Evolutionary conservation across 2,329 filamentous ascomycete genomes (phyloP).

Genomic region (Trichoderma atroviride): DNA sequence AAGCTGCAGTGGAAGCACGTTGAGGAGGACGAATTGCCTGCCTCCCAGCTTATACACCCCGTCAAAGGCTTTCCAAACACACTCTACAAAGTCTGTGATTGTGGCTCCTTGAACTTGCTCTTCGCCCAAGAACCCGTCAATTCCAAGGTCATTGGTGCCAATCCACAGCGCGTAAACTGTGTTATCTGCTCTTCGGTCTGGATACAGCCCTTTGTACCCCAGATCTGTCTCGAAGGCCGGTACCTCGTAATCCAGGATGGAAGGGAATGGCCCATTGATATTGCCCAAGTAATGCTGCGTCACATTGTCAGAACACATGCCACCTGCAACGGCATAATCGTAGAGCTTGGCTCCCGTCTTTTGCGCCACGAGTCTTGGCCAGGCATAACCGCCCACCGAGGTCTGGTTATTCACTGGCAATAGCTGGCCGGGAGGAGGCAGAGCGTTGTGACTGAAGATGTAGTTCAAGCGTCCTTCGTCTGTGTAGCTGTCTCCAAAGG

Average conservation of each 20-base stretch:
- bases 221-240: constrained; percentile 57
- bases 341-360: constrained; percentile 59
- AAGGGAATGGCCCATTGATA: constrained; percentile 55
- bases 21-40: constrained; percentile 72
- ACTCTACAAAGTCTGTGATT: constrained; percentile 67
- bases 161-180: constrained; percentile 80
- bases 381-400: constrained; percentile 66
- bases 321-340: constrained; percentile 74
- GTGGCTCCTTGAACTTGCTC: constrained; percentile 61
- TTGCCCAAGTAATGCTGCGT: constrained; percentile 32
- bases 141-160: constrained; percentile 77
- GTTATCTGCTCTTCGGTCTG: constrained; percentile 52
- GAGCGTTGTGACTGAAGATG: constrained; percentile 61
- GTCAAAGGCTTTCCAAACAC: constrained; percentile 66
- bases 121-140: constrained; percentile 66
- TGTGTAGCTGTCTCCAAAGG: constrained; percentile 77
- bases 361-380: constrained; percentile 68
- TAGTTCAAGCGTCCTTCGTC: constrained; percentile 70
- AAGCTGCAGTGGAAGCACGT: constrained; percentile 67
- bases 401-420: constrained; percentile 54
- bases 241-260: constrained; percentile 63
- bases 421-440: constrained; percentile 62
- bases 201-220: constrained; percentile 44
- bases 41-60: constrained; percentile 66
- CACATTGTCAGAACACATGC: constrained; percentile 71